phyloP scores from a whole-genome alignment of 768 basidiomycete genomes.

The Russula griseocarnosa region DNA sequence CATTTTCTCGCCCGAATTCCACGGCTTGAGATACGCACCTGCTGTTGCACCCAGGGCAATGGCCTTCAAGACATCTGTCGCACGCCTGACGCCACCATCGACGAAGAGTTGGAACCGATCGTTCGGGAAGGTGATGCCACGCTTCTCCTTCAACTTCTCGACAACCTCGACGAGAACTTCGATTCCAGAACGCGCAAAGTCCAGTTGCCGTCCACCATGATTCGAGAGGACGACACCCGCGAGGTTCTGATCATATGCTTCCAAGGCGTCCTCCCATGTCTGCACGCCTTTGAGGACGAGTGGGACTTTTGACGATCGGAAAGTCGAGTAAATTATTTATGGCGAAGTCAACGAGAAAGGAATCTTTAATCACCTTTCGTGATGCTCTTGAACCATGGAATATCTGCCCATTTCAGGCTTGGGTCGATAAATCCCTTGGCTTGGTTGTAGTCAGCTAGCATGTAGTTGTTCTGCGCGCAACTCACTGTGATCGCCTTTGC shows the following conservation, averaged over 20 bases:
- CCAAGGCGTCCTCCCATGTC: conserved; percentile 56
- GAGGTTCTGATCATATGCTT: conserved; percentile 45
- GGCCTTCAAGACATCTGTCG: conserved; percentile 87
- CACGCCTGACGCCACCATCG: conserved; percentile 92
- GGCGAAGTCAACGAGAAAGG: background rate
- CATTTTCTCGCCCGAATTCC: background rate
- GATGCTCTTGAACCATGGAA: conserved; percentile 60
- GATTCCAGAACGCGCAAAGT: conserved; percentile 44
- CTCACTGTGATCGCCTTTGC: conserved; percentile 88
- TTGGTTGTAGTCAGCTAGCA: background rate
- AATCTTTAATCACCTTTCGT: conserved; percentile 50
- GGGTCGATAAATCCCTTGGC: conserved; percentile 91
- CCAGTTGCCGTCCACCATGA: conserved; percentile 57
- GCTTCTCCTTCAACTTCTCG: conserved; percentile 56
- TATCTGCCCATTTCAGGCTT: conserved; percentile 77
- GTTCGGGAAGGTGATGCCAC: conserved; percentile 72
- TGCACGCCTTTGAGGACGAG: conserved; percentile 63
- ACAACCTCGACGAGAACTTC: conserved; percentile 64
- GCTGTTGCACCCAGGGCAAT: conserved; percentile 87
- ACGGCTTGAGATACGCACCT: conserved; percentile 39
- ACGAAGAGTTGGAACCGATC: conserved; percentile 80
- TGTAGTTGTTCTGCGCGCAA: background rate
- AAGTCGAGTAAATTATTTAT: background rate
- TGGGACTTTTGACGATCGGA: conserved; percentile 41
- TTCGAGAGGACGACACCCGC: conserved; percentile 54